Evolutionary conservation across 768 basidiomycete species (phyloP).

Genomic region (Baorangia bicolor): DNA sequence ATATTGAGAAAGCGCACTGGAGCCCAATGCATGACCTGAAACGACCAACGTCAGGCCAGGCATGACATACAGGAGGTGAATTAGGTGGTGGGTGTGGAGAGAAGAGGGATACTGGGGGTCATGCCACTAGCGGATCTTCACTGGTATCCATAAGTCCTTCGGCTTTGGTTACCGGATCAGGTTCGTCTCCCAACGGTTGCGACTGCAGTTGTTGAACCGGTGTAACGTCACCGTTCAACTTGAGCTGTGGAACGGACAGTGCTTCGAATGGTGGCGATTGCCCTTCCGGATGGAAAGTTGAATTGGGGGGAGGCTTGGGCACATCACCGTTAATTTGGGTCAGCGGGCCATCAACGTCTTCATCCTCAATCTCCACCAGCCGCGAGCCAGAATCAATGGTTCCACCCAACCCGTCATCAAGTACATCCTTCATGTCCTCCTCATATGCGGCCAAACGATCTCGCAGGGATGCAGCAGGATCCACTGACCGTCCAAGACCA

Average conservation of each 20-base stretch:
- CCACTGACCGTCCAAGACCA: conserved; percentile 44
- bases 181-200: conserved; percentile 53
- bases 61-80: conserved; percentile 5
- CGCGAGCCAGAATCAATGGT: conserved; percentile 18
- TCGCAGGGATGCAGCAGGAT: conserved; percentile 57
- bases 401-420: conserved; percentile 27
- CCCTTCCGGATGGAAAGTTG: conserved; percentile 22
- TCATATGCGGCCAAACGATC: conserved; percentile 65
- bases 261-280: conserved; percentile 39
- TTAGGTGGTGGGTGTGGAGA: conserved; percentile 1
- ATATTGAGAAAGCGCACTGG: conserved; percentile 28
- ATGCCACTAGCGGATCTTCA: conserved; percentile 55
- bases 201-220: conserved; percentile 51
- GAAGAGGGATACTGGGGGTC: conserved; percentile 6
- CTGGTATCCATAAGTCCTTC: conserved; percentile 68
- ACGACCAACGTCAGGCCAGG: conserved; percentile 8
- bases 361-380: conserved; percentile 36
- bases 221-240: conserved; percentile 46
- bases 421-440: conserved; percentile 41
- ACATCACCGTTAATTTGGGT: conserved; percentile 34
- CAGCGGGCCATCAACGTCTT: conserved; percentile 32
- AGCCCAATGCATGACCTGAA: conserved; percentile 20
- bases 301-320: conserved; percentile 27
- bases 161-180: conserved; percentile 49
- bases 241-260: conserved; percentile 45